phyloP scores from a whole-genome alignment of 192 early-diverging fungal species.

The Coemansia sp. region DNA sequence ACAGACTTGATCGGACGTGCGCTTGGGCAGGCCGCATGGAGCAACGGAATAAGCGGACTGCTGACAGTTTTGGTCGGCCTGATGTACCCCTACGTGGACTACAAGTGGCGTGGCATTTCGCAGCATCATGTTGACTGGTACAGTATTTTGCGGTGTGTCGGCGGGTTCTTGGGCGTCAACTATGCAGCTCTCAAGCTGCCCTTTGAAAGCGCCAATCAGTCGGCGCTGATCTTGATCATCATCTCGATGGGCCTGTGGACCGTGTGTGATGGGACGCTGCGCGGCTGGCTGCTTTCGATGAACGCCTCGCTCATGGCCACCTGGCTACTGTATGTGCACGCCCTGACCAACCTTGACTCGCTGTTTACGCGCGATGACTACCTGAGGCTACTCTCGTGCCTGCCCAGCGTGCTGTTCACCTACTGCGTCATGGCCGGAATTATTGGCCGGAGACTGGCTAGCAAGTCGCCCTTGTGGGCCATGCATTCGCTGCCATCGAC shows the following conservation, averaged over 20 bases:
- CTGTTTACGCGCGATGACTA: conserved; percentile 41
- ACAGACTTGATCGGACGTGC: conserved; percentile 38
- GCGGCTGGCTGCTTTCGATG: conserved; percentile 37
- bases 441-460: conserved; percentile 28
- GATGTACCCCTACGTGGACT: conserved; percentile 42
- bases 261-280: conserved; percentile 46
- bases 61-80: conserved; percentile 37
- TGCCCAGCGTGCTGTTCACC: conserved; percentile 47
- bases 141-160: conserved; percentile 42
- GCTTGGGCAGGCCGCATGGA: conserved; percentile 34
- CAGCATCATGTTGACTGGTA: conserved; percentile 23
- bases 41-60: conserved; percentile 30
- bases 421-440: conserved; percentile 50
- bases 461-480: conserved; percentile 29
- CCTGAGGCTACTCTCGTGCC: conserved; percentile 31
- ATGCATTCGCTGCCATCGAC: not conserved
- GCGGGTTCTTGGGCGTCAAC: conserved; percentile 50
- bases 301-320: conserved; percentile 31
- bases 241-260: conserved; percentile 51
- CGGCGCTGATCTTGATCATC: conserved; percentile 38
- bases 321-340: conserved; percentile 39
- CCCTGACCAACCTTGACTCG: conserved; percentile 17
- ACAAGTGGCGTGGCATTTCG: conserved; percentile 35
- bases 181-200: conserved; percentile 51
- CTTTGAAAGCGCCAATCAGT: conserved; percentile 43